Base-by-base conservation (phyloP, 2,329 filamentous ascomycete genomes). In the Penicillium occitanis region DNA sequence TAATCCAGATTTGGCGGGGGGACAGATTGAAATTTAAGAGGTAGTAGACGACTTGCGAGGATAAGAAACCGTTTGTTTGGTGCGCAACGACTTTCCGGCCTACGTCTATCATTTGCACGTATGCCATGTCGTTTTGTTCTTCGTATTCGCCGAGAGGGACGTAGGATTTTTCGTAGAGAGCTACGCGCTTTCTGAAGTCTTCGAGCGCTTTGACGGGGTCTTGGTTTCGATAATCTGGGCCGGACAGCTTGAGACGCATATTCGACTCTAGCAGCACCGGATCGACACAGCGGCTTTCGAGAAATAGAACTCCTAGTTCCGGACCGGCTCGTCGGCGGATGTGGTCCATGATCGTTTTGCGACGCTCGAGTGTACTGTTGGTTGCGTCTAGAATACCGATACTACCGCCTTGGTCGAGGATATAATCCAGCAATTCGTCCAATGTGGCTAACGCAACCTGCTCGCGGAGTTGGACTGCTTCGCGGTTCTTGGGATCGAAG, bases 31-130 rank as follows among this genome's bases (percentile, higher is more conserved):
- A 99, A 72, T 96, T 98, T 55, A 95, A 90, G 10, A 99, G 85
- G 73, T 98, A 99, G 70, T 93, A 96, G 65, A 95, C 93, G 64
- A 96, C 95, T 69, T 95, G 92, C 46, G 91, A 91, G 66, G 93
- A 93, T 59, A 99, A 84, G 78, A 99, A 99, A 5, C 95, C 95
- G 70, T 90, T 90, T 68, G 97, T 88, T 68, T 95, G 91, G 76
- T 96, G 91, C 57, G 94, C 91, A 51, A 98, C 88, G 68, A 98
- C 86, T 79, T 99, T 99, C 68, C 94, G 88, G 50, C 95, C 95
- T 2, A 99, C 95, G 77, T 99, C 95, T 70, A 98, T 92, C 91
- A 98, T 97, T 83, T 92, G 92, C 69, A 99, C 96, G 75, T 96
- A 99, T 67, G 96, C 91, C 86, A 97, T 90, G 72, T 93, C 89